Conservation (phyloP, 208 protist species). For the Trypanosomatidae sp. region DNA sequence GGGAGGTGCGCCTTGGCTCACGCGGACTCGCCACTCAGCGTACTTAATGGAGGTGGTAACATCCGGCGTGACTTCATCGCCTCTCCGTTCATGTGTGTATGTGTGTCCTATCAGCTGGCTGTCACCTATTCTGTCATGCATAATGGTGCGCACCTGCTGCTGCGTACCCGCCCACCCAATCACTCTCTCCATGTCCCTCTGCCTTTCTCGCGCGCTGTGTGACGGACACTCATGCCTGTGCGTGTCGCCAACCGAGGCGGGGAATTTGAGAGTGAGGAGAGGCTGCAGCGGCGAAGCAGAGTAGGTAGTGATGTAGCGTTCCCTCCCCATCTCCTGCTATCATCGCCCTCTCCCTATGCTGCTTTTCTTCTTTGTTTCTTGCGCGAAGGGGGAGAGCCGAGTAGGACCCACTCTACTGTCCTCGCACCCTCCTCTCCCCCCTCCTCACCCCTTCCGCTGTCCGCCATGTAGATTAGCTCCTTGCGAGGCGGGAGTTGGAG, state of each 20-base stretch:
- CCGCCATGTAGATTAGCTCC: neutral
- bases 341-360: neutral
- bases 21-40: constrained; percentile 35
- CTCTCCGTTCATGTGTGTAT: neutral
- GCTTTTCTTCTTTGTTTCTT: neutral
- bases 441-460: neutral
- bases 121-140: neutral
- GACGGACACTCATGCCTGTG: neutral
- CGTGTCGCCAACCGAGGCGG: neutral
- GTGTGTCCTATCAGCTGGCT: too few species aligned
- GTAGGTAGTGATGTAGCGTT: neutral
- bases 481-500: neutral
- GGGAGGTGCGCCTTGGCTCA: constrained; percentile 49
- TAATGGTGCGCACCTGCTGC: neutral
- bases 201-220: neutral
- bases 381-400: neutral
- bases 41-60: neutral
- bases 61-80: neutral
- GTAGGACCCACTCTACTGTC: neutral
- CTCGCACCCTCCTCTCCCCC: neutral
- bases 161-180: neutral
- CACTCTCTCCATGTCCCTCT: neutral
- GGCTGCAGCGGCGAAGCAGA: neutral
- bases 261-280: neutral
- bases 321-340: neutral